These are phyloP conservation scores for Kuraishia cidri DNA, from an alignment of 805 yeast species.

Conservation along the genomic window DNA sequence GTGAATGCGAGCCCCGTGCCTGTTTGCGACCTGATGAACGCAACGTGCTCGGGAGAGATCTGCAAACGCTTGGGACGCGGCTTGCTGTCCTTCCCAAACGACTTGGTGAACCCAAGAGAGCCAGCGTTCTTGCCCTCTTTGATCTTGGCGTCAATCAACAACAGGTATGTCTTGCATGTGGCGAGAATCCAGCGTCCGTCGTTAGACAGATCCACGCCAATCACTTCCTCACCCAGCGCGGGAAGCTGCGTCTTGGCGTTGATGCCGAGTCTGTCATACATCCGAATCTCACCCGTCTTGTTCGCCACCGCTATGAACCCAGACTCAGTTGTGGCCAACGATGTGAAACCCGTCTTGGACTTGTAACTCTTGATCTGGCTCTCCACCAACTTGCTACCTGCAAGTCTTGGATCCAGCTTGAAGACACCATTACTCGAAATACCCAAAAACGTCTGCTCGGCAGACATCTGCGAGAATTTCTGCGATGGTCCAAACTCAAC, in stretches of 20 bases:
- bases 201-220: slow-evolving; percentile 61
- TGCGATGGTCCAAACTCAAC: slow-evolving; percentile 59
- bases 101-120: slow-evolving; percentile 50
- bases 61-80: slow-evolving; percentile 65
- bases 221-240: slow-evolving; percentile 69
- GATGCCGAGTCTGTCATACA: slow-evolving; percentile 65
- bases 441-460: slow-evolving; percentile 70
- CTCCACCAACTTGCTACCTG: slow-evolving; percentile 49
- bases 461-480: slow-evolving; percentile 66
- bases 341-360: slow-evolving; percentile 44
- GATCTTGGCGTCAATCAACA: slow-evolving; percentile 60
- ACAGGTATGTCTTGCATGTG: slow-evolving; percentile 64
- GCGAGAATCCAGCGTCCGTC: slow-evolving; percentile 81
- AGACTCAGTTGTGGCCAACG: slow-evolving; percentile 60
- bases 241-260: slow-evolving; percentile 76
- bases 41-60: slow-evolving; percentile 64
- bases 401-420: slow-evolving; percentile 72
- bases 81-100: slow-evolving; percentile 55
- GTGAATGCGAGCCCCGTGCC: slow-evolving; percentile 49
- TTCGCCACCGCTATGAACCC: slow-evolving; percentile 78
- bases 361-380: slow-evolving; percentile 44
- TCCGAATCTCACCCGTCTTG: slow-evolving; percentile 62
- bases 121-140: slow-evolving; percentile 55
- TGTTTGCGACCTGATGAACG: slow-evolving; percentile 45
- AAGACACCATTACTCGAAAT: slow-evolving; percentile 57